Evolutionary conservation across 2,329 filamentous ascomycete genomes (phyloP).

Genomic region (Chaetomium sp.): DNA sequence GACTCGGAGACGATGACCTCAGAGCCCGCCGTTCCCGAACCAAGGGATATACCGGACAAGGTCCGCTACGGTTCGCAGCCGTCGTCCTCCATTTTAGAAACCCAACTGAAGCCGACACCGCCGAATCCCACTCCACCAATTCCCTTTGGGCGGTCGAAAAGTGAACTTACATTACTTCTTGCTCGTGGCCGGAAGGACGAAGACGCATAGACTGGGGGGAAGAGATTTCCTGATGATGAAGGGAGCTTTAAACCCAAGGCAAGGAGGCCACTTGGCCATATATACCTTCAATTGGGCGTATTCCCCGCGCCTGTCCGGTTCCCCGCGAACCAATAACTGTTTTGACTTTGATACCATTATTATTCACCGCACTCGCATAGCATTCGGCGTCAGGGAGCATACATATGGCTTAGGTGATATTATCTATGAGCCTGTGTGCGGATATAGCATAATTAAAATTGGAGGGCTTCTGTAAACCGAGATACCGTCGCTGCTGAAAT

Average conservation of each 20-base stretch:
- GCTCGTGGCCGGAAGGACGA: conserved; percentile 39
- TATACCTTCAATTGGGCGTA: no score
- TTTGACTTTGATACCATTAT: no score
- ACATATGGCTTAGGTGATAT: neutral
- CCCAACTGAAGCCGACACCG: conserved; percentile 42
- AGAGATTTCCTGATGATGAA: neutral
- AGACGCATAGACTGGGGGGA: neutral
- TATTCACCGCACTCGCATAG: conserved; percentile 1
- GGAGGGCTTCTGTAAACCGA: no score
- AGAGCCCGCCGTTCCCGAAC: conserved; percentile 15
- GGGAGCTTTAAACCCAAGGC: no score
- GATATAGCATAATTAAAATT: neutral
- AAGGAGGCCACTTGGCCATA: no score
- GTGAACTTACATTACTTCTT: conserved; percentile 52
- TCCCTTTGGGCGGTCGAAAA: conserved; percentile 52
- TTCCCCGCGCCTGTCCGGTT: no score
- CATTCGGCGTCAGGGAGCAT: conserved; percentile 3
- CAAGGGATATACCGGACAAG: conserved; percentile 20
- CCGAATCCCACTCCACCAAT: conserved; percentile 40
- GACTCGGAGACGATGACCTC: conserved; percentile 23
- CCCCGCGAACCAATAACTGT: no score
- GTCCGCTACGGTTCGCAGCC: conserved; percentile 15
- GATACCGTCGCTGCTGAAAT: no score
- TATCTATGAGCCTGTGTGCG: neutral
- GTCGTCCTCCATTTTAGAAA: conserved; percentile 29